phyloP scores from a whole-genome alignment of 2,329 filamentous ascomycete species.

The Trichophyton verrucosum region DNA sequence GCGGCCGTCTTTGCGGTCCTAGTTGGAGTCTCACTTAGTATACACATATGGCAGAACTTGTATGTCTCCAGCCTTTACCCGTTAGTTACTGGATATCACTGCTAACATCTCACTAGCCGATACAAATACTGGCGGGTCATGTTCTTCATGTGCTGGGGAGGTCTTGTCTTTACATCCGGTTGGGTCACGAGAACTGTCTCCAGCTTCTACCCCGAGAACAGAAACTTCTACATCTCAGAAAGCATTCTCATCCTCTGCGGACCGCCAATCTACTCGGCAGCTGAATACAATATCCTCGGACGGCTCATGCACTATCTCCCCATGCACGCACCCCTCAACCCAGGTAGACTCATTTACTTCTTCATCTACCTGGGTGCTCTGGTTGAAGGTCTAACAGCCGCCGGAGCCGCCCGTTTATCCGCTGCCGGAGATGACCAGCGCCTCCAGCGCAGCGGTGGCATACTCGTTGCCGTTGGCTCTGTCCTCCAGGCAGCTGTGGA shows the following conservation, averaged over 20 bases:
- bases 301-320: conserved; percentile 29
- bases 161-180: conserved; percentile 25
- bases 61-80: conserved; percentile 11
- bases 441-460: conserved; percentile 17
- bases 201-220: conserved; percentile 19
- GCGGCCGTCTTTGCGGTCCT: conserved; percentile 24
- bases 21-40: conserved; percentile 20
- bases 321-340: conserved; percentile 28
- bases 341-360: conserved; percentile 23
- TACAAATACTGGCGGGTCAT: conserved; percentile 26
- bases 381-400: conserved; percentile 24
- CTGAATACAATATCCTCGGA: conserved; percentile 28
- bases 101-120: conserved; percentile 11
- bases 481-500: conserved; percentile 25
- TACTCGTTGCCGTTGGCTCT: conserved; percentile 19
- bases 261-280: conserved; percentile 28
- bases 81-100: neutral
- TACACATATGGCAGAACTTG: conserved; percentile 26
- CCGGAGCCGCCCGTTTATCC: conserved; percentile 20
- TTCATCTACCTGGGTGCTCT: conserved; percentile 27
- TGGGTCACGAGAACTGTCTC: conserved; percentile 26
- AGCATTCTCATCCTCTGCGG: conserved; percentile 24
- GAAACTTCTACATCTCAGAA: conserved; percentile 25
- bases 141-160: conserved; percentile 27
- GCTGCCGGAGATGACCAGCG: conserved; percentile 14